Conservation (phyloP, 1,284 basidiomycete genomes). For the Ustilago lituana region DNA sequence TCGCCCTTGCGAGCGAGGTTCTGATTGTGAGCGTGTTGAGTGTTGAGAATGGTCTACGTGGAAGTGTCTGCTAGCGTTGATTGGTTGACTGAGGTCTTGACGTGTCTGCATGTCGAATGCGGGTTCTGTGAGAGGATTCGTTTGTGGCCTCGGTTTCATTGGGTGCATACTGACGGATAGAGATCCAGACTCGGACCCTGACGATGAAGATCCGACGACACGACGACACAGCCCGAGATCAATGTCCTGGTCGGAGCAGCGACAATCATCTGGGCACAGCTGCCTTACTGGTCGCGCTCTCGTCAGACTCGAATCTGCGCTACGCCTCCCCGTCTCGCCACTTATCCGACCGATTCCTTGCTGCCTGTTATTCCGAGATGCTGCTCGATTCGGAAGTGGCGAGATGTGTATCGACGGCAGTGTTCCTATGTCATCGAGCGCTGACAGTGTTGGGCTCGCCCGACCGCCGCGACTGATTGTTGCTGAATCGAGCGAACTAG, state of each 20-base stretch:
- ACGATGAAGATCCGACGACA: constrained; percentile 28
- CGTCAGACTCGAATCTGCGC: constrained; percentile 7
- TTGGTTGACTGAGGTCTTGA: neutral
- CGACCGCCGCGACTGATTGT: constrained; percentile 3
- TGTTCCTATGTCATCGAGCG: constrained; percentile 29
- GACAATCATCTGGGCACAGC: constrained; percentile 40
- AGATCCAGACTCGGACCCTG: constrained; percentile 26
- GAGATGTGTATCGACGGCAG: constrained; percentile 35
- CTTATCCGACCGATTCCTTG: neutral
- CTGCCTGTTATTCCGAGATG: neutral
- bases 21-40: constrained; percentile 19
- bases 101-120: neutral
- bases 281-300: constrained; percentile 2
- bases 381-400: constrained; percentile 9
- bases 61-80: no score
- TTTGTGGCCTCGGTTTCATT: constrained; percentile 5
- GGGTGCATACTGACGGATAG: constrained; percentile 30
- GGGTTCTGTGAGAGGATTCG: no score
- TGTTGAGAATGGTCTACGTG: constrained; percentile 7
- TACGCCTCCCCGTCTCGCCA: neutral
- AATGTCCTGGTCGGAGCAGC: constrained; percentile 50
- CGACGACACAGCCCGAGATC: constrained; percentile 37
- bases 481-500: constrained; percentile 23
- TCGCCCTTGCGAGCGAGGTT: constrained; percentile 23
- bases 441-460: constrained; percentile 12